Base-by-base conservation (phyloP, 495 filamentous ascomycete species). In the Podospora conica region DNA sequence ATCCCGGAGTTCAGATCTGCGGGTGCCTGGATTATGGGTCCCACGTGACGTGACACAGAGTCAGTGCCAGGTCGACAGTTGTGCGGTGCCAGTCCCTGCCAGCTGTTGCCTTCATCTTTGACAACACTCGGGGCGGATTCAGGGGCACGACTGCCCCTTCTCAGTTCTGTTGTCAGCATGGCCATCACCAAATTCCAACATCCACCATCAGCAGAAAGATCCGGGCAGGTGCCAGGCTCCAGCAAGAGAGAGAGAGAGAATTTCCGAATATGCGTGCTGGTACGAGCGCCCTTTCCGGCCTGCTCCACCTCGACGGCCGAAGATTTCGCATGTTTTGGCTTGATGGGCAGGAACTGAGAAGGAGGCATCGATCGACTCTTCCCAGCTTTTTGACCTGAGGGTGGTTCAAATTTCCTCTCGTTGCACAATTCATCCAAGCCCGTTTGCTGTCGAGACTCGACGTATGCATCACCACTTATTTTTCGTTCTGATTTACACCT, bases 11-110 rank as follows among this genome's bases (percentile, higher is more conserved):
- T 48, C 40, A 48, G 25, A 28, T 24, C 61, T 29, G 24, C 40
- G 54, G 61, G 61, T 63, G 61, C 61, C 61, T 63, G 61, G 53
- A 63, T 61, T 53, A 23, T 33, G 59, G 59, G 59, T 29, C 9
- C n/a, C n/a, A n/a, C n/a, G 20, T 18, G 31, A 61, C 59, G 59
- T 61, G 59, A 61, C 33, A n/a, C 40, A 7, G 15, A 48, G 40
- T 18, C 11, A 11, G 12, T 6, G 3, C 31, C 31, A 12, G 31
- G 4, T 33, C 12, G 40, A n/a, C 15, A 6, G 40, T 31, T 11
- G 9, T 9, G 15, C 40, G 33, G 18, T 48, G 40, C 40, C 40
- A n/a, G 40, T n/a, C 40, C 18, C 15, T 48, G 40, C 40, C 40
- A 48, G 40, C 40, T 48, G 40, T n/a, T 1, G 18, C 1, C 40